Evolutionary conservation across 192 early-diverging fungal genomes (phyloP), one percentile per base, ranked within the genome.

Genomic region (Mortierella alpina): DNA sequence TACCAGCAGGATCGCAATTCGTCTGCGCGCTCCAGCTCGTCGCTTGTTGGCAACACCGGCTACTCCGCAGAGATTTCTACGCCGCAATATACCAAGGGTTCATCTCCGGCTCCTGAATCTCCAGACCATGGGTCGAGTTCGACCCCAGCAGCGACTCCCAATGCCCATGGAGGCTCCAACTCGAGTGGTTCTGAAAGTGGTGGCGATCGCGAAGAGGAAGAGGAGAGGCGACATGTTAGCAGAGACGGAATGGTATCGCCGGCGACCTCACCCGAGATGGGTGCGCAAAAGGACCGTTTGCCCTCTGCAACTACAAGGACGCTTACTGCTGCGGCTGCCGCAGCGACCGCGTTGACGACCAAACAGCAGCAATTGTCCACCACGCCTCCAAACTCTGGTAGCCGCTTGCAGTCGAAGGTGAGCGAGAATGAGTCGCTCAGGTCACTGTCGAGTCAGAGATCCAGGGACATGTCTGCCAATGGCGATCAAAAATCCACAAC

Each of bases 1-100:
- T 80, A 80, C 56, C 77, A 80, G 31, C 77, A 72, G 47, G 77
- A 80, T 53, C 77, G 70, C 17, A 76, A 56, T 47, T 72, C 77
- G 7, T 79, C 76, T 49, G 68, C 67, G 22, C 76, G 76, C 8
- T 79, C 76, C 7, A 79, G 76, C 56, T 66, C 63, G n/a, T 72
- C 70, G 11, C 48, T 22, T n/a, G n/a, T 42, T 31, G 70, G 63
- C 23, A 59, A 61, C 2, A 40, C 20, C 18, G 42, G 14, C 17
- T 61, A 70, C 22, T 64, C 70, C 14, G 52, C 56, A 49, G 69
- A 70, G 50, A 72, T 57, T 40, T 7, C 57, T 5, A n/a, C 52
- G 2, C 45, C 49, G 20, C 58, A 50, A 8, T 31, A 49, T 10
- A 42, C 51, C 22, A 31, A 63, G 22, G 20, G 18, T 7, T 47